Conservation (phyloP, 768 basidiomycete genomes). For the Pholiota microspora region DNA sequence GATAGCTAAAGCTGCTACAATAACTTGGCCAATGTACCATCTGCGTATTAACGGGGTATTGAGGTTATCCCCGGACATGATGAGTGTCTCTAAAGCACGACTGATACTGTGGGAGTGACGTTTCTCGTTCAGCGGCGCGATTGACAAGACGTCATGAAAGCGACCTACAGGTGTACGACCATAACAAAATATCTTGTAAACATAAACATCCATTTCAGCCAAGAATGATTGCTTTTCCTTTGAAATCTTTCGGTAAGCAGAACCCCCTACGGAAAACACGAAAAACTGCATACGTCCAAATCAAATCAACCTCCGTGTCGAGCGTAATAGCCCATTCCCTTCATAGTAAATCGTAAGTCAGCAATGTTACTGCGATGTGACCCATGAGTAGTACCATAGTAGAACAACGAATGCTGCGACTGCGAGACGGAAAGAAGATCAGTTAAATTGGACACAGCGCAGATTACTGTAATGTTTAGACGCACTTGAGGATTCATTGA, state of each 20-base stretch:
- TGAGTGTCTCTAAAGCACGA: slow-evolving; percentile 14
- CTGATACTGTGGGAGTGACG: slow-evolving; percentile 9
- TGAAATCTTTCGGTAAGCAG: too few relatives aligned
- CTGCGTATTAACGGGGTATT: slow-evolving; percentile 12
- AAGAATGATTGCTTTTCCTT: slow-evolving; percentile 28
- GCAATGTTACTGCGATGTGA: not conserved
- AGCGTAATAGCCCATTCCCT: slow-evolving; percentile 31
- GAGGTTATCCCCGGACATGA: slow-evolving; percentile 11
- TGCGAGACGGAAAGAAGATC: not conserved
- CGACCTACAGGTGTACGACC: slow-evolving; percentile 20
- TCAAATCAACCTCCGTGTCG: slow-evolving; percentile 28
- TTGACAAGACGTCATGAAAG: too few relatives aligned
- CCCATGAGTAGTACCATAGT: slow-evolving; percentile 3
- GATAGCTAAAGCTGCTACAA: slow-evolving; percentile 22
- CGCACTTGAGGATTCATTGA: slow-evolving; percentile 20
- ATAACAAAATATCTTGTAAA: slow-evolving; percentile 29
- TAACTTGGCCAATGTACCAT: slow-evolving; percentile 25
- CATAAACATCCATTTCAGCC: slow-evolving; percentile 32
- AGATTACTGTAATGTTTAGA: not conserved
- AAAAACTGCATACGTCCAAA: slow-evolving; percentile 25
- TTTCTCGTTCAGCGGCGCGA: too few relatives aligned
- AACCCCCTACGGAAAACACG: not conserved
- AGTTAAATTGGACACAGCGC: not conserved
- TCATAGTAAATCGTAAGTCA: too few relatives aligned
- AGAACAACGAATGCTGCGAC: slow-evolving; percentile 1